Evolutionary conservation across 2,329 filamentous ascomycete genomes (phyloP), one percentile per base, ranked within the genome.

Genomic region (Aspergillus vadensis): DNA sequence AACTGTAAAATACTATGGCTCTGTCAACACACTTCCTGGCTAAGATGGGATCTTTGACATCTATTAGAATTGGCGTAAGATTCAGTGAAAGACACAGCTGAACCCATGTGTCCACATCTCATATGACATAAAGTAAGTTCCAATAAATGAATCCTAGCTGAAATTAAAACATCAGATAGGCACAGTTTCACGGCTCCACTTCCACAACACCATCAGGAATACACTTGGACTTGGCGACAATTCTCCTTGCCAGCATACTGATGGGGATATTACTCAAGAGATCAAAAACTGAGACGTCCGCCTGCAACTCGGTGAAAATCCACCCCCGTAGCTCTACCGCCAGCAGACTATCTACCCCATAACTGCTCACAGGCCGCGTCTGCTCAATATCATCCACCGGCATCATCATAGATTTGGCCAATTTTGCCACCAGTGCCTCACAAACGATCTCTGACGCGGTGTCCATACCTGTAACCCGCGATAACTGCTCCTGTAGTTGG

Each of bases 291-390:
- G 30, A 19, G 21, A 55, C 21, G 7, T 55, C 30, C 12, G 38
- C n/a, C 38, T 30, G 12, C 17, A 55, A 30, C 10, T 32, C 52
- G 36, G 12, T 15, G 15, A 19, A 15, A 5, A 55, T 41, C 52
- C 52, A 55, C 6, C 39, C 39, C 6, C 52, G 52, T 14, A 55
- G 17, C 38, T 55, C 52, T 7, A 38, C 36, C 21, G 52, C 52
- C 21, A 55, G 19, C 52, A 55, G 23, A 43, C 52, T 55, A 27
- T 55, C 52, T 36, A 55, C 52, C 3, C 52, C 52, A 44, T 55
- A 30, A n/a, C 39, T 38, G 36, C 30, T 10, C 32, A 55, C 52
- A 4, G 36, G 10, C 14, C 38, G 38, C 14, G 38, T 39, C 9
- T 39, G 38, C n/a, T 43, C 19, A 14, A 12, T 23, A 8, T 17